A percentile compares a stretch with the other conserved stretches of the same genome.
phyloP scores from a whole-genome alignment of 441 rosid species.

The Omphalea diandra region DNA sequence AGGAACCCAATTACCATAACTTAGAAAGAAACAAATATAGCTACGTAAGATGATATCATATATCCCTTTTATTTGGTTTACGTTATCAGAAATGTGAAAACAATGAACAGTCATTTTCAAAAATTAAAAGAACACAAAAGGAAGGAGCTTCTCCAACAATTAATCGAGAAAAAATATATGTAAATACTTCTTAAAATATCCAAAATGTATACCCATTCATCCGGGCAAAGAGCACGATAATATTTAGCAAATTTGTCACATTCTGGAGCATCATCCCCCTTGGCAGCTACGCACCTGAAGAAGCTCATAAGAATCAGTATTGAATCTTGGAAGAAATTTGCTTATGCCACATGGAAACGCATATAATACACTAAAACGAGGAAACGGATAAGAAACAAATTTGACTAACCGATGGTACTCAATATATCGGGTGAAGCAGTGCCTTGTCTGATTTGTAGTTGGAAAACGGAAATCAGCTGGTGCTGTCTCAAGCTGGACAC shows the following conservation, averaged over 20 bases:
- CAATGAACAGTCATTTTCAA: background rate
- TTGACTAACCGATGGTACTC: conserved; percentile 81
- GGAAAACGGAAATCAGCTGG: conserved; percentile 98
- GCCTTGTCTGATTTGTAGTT: conserved; percentile 93
- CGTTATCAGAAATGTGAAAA: background rate
- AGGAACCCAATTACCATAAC: background rate
- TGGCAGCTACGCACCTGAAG: conserved; percentile 79
- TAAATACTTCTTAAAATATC: background rate
- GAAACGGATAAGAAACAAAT: background rate
- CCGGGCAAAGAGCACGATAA: conserved; percentile 92
- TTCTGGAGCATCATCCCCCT: conserved; percentile 90
- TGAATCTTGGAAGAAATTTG: background rate
- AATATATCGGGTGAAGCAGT: conserved; percentile 86
- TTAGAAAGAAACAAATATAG: background rate
- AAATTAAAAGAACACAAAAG: background rate
- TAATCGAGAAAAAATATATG: background rate
- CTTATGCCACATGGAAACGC: background rate
- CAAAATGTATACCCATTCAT: conserved; percentile 81
- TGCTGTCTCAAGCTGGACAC: conserved; percentile 84
- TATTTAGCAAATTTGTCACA: conserved; percentile 90
- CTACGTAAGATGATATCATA: background rate
- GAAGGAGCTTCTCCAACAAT: background rate
- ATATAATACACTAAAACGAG: background rate
- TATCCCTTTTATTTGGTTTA: background rate
- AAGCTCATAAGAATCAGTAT: conserved; percentile 18